Base-by-base conservation (phyloP, 306 rosid genomes). In the Lathyrus aphaca region DNA sequence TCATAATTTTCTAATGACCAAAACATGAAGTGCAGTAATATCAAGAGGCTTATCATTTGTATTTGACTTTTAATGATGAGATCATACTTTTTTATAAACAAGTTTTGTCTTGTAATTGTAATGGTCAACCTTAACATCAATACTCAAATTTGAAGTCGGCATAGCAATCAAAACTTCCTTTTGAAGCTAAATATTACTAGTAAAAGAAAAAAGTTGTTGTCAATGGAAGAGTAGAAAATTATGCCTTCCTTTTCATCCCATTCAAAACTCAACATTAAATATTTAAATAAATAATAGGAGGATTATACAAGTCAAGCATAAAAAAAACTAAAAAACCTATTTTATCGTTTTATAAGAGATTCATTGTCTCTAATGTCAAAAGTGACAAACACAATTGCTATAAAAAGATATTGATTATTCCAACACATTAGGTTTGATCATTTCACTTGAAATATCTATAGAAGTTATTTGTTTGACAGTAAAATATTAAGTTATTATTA, bases 41-140 rank as follows among this genome's bases (percentile, higher is more conserved):
- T 76, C 69, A 76, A 67, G 70, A 35, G 65, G 69, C 69, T 51
- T 66, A 81, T 81, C 51, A 81, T 81, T 81, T 76, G 64, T 62
- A 54, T 76, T 72, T 76, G 81, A 76, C 76, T 76, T 76, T 39
- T 19, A 71, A 82, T 75, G 66, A 75, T 75, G 81, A 75, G 63
- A 42, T 72, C 74, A 77, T 16, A 66, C 39, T 56, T 73, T 15
- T 29, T 54, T 66, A 72, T 62, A 44, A 66, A 55, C 54, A 59
- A 48, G 60, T 48, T 71, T 67, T 79, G 81, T 72, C 74, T 23
- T 66, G 45, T 66, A 74, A 69, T 56, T 53, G 43, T 48, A 50
- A 45, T 60, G 62, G 75, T 60, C 81, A 25, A 66, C 17, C 17
- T 71, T 35, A 72, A 18, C 77, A 75, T 79, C 71, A 57, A 8